These are phyloP conservation scores for Rhodotorula sp. DNA, from an alignment of 1,284 basidiomycete species.

Conservation along the genomic window DNA sequence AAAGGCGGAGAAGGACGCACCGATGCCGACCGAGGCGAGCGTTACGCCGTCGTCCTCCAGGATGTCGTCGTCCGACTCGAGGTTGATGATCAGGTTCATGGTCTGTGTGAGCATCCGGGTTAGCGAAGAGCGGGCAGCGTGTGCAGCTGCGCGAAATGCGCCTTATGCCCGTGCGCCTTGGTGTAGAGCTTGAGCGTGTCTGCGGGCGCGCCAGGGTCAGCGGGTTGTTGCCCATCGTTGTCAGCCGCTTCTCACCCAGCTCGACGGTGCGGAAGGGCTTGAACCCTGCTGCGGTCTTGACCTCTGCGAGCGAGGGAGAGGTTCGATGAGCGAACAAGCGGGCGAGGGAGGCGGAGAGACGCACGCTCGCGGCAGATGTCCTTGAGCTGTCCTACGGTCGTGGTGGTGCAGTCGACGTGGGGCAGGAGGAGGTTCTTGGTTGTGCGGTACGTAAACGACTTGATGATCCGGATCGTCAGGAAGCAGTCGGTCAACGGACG, in stretches of 20 bases:
- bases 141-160: slow-evolving; percentile 45
- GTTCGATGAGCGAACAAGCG: not conserved
- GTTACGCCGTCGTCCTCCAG: slow-evolving; percentile 67
- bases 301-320: slow-evolving; percentile 55
- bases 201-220: slow-evolving; percentile 11
- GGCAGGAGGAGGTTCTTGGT: slow-evolving; percentile 84
- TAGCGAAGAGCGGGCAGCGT: slow-evolving; percentile 13
- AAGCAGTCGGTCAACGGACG: slow-evolving; percentile 72
- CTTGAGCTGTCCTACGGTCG: slow-evolving; percentile 76
- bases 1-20: slow-evolving; percentile 56
- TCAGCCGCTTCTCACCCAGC: slow-evolving; percentile 58
- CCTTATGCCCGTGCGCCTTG: slow-evolving; percentile 91
- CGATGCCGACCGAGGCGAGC: slow-evolving; percentile 70
- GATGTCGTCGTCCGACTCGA: slow-evolving; percentile 86
- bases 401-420: slow-evolving; percentile 73
- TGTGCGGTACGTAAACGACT: slow-evolving; percentile 89
- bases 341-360: not conserved
- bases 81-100: slow-evolving; percentile 90
- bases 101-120: slow-evolving; percentile 61
- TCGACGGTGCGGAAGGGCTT: slow-evolving; percentile 75
- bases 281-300: slow-evolving; percentile 74
- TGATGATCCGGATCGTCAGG: slow-evolving; percentile 89
- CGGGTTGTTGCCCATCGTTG: too few relatives aligned
- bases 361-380: slow-evolving; percentile 66
- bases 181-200: slow-evolving; percentile 95